These are phyloP conservation scores for Fusarium buxicola DNA, from an alignment of 2,329 filamentous ascomycete genomes.

Conservation along the genomic window DNA sequence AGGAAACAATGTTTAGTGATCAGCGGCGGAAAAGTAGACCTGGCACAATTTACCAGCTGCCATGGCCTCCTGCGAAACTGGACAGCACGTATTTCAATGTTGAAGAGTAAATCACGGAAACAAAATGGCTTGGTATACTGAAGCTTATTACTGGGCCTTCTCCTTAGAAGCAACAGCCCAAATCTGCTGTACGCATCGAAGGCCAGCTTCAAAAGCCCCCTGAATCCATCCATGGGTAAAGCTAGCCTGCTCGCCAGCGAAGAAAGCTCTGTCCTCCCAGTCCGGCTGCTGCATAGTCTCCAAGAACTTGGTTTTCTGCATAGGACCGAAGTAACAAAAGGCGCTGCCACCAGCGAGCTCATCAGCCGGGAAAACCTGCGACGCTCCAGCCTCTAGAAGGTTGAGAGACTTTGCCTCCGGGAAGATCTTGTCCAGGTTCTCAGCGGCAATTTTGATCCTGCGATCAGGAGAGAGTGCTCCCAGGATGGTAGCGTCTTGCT, in stretches of 20 bases:
- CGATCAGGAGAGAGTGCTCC: background rate
- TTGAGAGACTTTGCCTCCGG: background rate
- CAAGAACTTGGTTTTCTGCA: slow-evolving; percentile 7
- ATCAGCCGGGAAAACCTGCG: slow-evolving; percentile 1
- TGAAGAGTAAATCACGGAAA: too few relatives aligned
- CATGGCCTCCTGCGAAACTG: too few relatives aligned
- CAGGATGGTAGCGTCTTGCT: background rate
- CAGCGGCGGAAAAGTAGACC: too few relatives aligned
- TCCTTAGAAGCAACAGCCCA: background rate
- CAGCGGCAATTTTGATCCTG: background rate
- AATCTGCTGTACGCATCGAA: slow-evolving; percentile 6
- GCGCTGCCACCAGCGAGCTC: slow-evolving; percentile 4
- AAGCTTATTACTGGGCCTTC: background rate
- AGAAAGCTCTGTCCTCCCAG: background rate
- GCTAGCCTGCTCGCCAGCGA: background rate
- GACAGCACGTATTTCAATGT: too few relatives aligned
- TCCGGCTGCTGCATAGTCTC: slow-evolving; percentile 3
- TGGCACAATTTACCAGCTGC: too few relatives aligned
- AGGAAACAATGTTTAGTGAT: too few relatives aligned
- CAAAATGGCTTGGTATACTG: too few relatives aligned
- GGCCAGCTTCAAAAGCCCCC: background rate
- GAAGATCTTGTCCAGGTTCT: background rate
- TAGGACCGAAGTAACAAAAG: background rate
- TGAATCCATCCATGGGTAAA: slow-evolving; percentile 6
- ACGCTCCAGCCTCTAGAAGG: background rate